Conservation (phyloP, 139 green algal species). For the Micromonas commoda region DNA sequence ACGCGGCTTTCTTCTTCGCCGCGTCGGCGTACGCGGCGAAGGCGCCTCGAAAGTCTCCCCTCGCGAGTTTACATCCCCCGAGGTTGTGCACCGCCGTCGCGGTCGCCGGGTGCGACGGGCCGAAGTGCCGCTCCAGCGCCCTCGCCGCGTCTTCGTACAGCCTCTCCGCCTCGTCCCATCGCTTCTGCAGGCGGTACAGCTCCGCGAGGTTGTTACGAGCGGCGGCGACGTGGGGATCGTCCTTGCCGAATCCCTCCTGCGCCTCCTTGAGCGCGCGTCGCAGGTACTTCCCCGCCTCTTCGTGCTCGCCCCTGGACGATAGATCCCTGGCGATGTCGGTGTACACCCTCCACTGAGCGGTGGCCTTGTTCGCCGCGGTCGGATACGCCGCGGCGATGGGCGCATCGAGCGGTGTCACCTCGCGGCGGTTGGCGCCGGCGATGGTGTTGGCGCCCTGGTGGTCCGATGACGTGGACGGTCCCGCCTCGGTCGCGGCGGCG, state of each 20-base stretch:
- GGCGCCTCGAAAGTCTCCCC: slow-evolving; percentile 22
- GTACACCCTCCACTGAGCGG: slow-evolving; percentile 45
- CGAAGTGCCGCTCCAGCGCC: slow-evolving; percentile 13
- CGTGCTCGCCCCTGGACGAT: slow-evolving; percentile 30
- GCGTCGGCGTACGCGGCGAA: slow-evolving; percentile 30
- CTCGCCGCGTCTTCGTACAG: slow-evolving; percentile 37
- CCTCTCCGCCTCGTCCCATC: slow-evolving; percentile 33
- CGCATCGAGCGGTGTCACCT: background rate
- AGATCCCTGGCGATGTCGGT: slow-evolving; percentile 41
- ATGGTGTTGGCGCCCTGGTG: too few relatives aligned
- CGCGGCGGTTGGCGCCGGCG: too few relatives aligned
- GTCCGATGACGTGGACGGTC: background rate
- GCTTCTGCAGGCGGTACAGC: slow-evolving; percentile 32
- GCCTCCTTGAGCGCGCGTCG: slow-evolving; percentile 39
- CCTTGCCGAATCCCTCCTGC: slow-evolving; percentile 39
- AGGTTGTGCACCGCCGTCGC: slow-evolving; percentile 40
- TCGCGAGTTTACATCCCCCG: slow-evolving; percentile 31
- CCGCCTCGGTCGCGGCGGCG: background rate
- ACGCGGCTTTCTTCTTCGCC: slow-evolving; percentile 28
- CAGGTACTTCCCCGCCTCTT: slow-evolving; percentile 40
- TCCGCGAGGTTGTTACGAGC: slow-evolving; percentile 47
- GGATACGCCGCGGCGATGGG: background rate
- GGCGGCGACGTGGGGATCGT: slow-evolving; percentile 44
- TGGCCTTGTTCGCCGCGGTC: slow-evolving; percentile 37
- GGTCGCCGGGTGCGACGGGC: slow-evolving; percentile 25